Evolutionary conservation across 1,139 yeast genomes (phyloP).

Genomic region (Citeromyces hawaiiensis): DNA sequence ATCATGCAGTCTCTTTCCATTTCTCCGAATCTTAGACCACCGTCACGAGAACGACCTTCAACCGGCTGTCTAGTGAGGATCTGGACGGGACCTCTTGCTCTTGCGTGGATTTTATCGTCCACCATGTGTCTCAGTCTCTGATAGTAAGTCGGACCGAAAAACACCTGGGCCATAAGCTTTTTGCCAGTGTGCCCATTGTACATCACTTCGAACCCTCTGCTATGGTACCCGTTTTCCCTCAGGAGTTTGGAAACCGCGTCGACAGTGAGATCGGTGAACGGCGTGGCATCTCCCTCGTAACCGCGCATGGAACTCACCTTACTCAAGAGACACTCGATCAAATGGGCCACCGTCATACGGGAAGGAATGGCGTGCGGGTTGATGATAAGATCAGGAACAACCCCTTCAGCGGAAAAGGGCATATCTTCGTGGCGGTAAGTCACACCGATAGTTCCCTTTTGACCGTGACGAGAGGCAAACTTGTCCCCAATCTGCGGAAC

Average conservation of each 20-base stretch:
- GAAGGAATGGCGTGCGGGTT: constrained; percentile 99
- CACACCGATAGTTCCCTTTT: constrained; percentile 99
- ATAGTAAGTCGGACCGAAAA: constrained; percentile 97
- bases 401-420: constrained; percentile 96
- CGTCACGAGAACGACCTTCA: constrained; percentile 99
- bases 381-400: constrained; percentile 93
- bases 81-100: constrained; percentile 99
- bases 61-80: constrained; percentile 97
- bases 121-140: constrained; percentile 99
- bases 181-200: constrained; percentile 98
- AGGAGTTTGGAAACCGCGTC: constrained; percentile 87
- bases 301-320: constrained; percentile 94
- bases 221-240: constrained; percentile 93
- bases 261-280: constrained; percentile 95
- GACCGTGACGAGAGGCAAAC: constrained; percentile 99
- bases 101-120: constrained; percentile 96
- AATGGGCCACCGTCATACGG: constrained; percentile 99
- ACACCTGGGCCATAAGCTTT: constrained; percentile 93
- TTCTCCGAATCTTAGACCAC: constrained; percentile 99
- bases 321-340: constrained; percentile 91
- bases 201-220: constrained; percentile 97
- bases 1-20: constrained; percentile 99
- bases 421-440: constrained; percentile 97
- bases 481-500: constrained; percentile 98
- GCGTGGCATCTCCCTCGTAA: constrained; percentile 97